Conservation (phyloP, 768 basidiomycete species). For the Tylopilus felleus region DNA sequence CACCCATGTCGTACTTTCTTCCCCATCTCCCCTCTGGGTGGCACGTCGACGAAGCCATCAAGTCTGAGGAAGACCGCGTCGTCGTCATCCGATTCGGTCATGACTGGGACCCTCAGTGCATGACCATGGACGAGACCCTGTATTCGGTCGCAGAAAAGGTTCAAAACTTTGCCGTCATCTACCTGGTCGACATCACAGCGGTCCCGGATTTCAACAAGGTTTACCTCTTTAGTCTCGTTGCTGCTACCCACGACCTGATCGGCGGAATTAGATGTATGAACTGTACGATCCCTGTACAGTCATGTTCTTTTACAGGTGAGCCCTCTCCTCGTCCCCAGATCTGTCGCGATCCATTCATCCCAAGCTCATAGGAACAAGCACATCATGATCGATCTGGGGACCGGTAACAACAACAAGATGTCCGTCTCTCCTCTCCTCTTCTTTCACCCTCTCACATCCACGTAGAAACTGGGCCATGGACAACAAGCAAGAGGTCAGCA, state of each 20-base stretch:
- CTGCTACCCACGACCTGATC: neutral
- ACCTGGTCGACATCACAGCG: slow-evolving; percentile 90
- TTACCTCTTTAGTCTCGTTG: too few relatives aligned
- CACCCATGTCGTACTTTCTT: slow-evolving; percentile 80
- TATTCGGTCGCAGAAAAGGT: slow-evolving; percentile 92
- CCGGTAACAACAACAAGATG: slow-evolving; percentile 99
- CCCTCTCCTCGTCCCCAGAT: neutral
- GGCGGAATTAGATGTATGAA: slow-evolving; percentile 83
- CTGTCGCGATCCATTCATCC: neutral
- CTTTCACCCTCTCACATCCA: neutral
- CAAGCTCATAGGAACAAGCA: slow-evolving; percentile 87
- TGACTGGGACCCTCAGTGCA: slow-evolving; percentile 91
- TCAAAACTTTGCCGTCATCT: slow-evolving; percentile 98
- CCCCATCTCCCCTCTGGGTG: slow-evolving; percentile 89
- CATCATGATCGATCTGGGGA: slow-evolving; percentile 99
- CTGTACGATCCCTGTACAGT: slow-evolving; percentile 96
- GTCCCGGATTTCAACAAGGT: slow-evolving; percentile 99
- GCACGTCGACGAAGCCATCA: slow-evolving; percentile 99
- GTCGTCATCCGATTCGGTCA: slow-evolving; percentile 95
- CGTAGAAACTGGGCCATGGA: slow-evolving; percentile 97
- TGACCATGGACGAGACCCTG: slow-evolving; percentile 98
- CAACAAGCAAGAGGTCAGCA: slow-evolving; percentile 90
- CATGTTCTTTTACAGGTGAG: slow-evolving; percentile 97
- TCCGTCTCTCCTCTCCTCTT: slow-evolving; percentile 37
- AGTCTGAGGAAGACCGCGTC: slow-evolving; percentile 94